Conservation (phyloP, 768 basidiomycete species). For the Naganishia vaughanmartiniae region DNA sequence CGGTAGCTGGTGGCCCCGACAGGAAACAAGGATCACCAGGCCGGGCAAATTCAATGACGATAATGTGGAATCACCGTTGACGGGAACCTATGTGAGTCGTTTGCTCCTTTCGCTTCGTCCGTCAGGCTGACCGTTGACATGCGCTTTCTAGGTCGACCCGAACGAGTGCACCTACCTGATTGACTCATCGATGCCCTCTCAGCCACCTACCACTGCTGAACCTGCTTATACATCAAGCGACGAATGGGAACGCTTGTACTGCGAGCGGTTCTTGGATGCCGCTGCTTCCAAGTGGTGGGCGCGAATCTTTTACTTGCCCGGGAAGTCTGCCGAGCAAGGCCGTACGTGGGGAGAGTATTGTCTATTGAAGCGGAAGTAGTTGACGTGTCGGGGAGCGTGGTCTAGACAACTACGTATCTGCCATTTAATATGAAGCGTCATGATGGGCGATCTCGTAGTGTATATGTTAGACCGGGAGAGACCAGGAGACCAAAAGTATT, state of each 20-base stretch:
- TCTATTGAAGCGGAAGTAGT: slow-evolving; percentile 60
- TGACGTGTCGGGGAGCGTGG: slow-evolving; percentile 14
- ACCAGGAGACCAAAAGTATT: too few species aligned
- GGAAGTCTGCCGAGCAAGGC: slow-evolving; percentile 62
- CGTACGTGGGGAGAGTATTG: slow-evolving; percentile 91
- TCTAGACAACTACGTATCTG: too few species aligned
- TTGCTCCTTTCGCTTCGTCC: slow-evolving; percentile 17
- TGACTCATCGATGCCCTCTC: slow-evolving; percentile 79
- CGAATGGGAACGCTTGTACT: slow-evolving; percentile 78
- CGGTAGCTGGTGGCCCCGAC: slow-evolving; percentile 58
- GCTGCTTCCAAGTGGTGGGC: slow-evolving; percentile 69
- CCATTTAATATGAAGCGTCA: too few species aligned
- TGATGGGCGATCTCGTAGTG: too few species aligned
- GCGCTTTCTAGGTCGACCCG: slow-evolving; percentile 62
- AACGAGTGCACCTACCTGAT: slow-evolving; percentile 82
- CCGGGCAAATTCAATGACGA: slow-evolving; percentile 72
- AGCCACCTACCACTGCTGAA: slow-evolving; percentile 61
- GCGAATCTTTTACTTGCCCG: slow-evolving; percentile 77
- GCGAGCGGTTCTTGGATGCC: slow-evolving; percentile 79
- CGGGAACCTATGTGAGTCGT: slow-evolving; percentile 69
- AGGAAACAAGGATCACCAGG: slow-evolving; percentile 65
- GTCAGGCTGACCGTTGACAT: slow-evolving; percentile 4
- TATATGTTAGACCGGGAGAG: too few species aligned
- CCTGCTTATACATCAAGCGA: slow-evolving; percentile 69
- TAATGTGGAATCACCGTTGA: slow-evolving; percentile 67